Conservation (phyloP, 345 rosid genomes). For the Pugionium cornutum region DNA sequence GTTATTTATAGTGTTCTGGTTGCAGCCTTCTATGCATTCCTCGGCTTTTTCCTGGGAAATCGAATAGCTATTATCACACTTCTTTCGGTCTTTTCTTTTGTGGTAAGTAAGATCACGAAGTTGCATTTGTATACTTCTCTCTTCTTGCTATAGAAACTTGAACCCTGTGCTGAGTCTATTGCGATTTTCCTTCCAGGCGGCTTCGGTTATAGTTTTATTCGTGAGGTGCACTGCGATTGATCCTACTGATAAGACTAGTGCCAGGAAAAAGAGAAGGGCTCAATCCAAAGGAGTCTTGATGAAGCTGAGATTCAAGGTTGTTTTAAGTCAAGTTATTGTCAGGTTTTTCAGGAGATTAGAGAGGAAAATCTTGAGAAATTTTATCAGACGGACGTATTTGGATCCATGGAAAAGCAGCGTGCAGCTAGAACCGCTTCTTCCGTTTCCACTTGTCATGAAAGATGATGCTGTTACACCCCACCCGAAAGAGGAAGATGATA, state of each 20-base stretch:
- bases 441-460: slow-evolving; percentile 77
- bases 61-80: slow-evolving; percentile 68
- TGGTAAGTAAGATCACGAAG: slow-evolving; percentile 49
- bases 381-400: slow-evolving; percentile 75
- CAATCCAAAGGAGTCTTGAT: slow-evolving; percentile 52
- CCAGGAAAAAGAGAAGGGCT: slow-evolving; percentile 57
- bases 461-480: slow-evolving; percentile 83
- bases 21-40: slow-evolving; percentile 69
- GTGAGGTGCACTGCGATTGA: slow-evolving; percentile 86
- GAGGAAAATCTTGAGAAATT: slow-evolving; percentile 74
- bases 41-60: slow-evolving; percentile 81
- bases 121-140: background rate
- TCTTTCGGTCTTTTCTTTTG: slow-evolving; percentile 58
- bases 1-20: slow-evolving; percentile 68
- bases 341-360: slow-evolving; percentile 83
- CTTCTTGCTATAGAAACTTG: background rate
- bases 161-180: background rate
- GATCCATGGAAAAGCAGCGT: slow-evolving; percentile 67
- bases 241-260: slow-evolving; percentile 83
- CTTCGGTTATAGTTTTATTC: slow-evolving; percentile 72
- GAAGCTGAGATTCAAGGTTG: slow-evolving; percentile 69
- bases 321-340: slow-evolving; percentile 68
- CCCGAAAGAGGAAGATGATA: slow-evolving; percentile 63
- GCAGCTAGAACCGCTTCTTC: slow-evolving; percentile 80
- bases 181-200: slow-evolving; percentile 51